Base-by-base conservation (phyloP, 2,329 filamentous ascomycete genomes). In the Pseudocercospora vitis region DNA sequence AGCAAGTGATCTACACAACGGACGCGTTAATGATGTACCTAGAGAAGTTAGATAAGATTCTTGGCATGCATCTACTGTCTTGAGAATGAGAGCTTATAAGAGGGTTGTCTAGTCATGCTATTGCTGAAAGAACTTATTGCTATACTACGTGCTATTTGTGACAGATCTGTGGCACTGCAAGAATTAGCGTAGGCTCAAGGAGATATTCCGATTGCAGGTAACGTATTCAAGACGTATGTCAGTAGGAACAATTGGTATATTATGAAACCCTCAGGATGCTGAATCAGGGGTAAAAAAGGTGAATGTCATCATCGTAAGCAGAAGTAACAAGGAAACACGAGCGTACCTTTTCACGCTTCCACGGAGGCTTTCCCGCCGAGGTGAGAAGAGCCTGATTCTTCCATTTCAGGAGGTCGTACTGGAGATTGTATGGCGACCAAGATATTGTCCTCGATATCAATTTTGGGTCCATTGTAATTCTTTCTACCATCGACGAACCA, bases 401-500 rank as follows among this genome's bases (percentile, higher is more conserved):
- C 50, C 51, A 39, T 53, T 37, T 61, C 57, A 12, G 45, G 47
- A 7, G 37, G 21, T 7, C 31, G 56, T 11, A 61, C 62, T 2
- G 49, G 48, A 12, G 57, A 65, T 14, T 60, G 42, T 1, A 60
- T 53, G 1, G 67, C 67, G 5, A 62, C 62, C 1, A 70, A 57
- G 4, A 70, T 57, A n/a, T 61, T 52, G 9, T 63, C 59, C 14
- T 67, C 66, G 4, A 59, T 45, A 12, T 70, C 66, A 24, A 70
- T 49, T 48, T 63, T 64, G 1, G 78, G 81, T 0, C 81, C 81
- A 2, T 72, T 76, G 63, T 80, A 85, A 65, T 84, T 83, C 72
- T 83, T 83, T 26, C 79, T 73, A 5, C 82, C 82, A 58, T 85
- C 81, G 11, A 84, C 66, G 48, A 82, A 70, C 81, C 82, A 85